phyloP scores from a whole-genome alignment of 2,329 filamentous ascomycete species.

The Dactylellina drechsleri region DNA sequence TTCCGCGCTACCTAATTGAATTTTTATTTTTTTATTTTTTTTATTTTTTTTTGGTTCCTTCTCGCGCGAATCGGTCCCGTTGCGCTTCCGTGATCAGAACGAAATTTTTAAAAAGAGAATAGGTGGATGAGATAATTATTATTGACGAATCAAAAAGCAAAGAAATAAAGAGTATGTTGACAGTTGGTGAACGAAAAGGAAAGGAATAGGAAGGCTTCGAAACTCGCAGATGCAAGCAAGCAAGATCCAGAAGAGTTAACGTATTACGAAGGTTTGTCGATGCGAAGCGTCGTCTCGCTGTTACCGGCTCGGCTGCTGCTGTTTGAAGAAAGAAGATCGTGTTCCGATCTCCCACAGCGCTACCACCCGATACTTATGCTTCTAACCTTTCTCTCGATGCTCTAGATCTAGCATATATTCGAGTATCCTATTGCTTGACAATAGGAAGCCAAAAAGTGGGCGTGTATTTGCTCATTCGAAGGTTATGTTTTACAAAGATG shows the following conservation, averaged over 20 bases:
- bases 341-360: conserved; percentile 15
- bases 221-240: too few relatives aligned
- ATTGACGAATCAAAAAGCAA: background rate
- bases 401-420: too few relatives aligned
- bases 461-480: too few relatives aligned
- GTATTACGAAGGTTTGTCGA: background rate
- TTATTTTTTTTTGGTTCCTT: background rate
- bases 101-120: conserved; percentile 5
- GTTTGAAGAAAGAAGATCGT: background rate
- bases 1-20: background rate
- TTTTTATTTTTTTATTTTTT: too few relatives aligned
- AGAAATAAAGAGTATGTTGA: conserved; percentile 16
- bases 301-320: too few relatives aligned
- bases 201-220: too few relatives aligned
- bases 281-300: too few relatives aligned
- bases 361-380: conserved; percentile 44
- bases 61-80: conserved; percentile 47
- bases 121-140: background rate
- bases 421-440: too few relatives aligned
- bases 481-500: background rate
- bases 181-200: conserved; percentile 8
- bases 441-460: too few relatives aligned
- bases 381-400: conserved; percentile 2
- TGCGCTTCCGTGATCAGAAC: conserved; percentile 26
- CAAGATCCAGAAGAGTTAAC: too few relatives aligned